Percentiles rank a stretch among this genome's conserved stretches.
Conservation (phyloP, 2,329 filamentous ascomycete species). For the Monascus ruber region DNA sequence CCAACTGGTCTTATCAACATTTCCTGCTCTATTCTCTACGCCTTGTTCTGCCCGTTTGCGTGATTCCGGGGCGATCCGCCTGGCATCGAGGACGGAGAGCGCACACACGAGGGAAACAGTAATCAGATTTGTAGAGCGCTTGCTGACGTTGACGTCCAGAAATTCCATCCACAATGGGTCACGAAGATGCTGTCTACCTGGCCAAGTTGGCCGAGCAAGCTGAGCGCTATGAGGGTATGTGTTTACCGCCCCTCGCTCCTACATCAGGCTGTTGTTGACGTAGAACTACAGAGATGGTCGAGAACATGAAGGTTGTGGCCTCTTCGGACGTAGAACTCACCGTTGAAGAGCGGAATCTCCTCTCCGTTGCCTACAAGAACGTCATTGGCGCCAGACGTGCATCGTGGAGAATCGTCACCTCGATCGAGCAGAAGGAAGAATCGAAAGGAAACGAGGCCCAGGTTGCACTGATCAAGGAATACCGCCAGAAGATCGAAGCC, state of each 20-base stretch:
- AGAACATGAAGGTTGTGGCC: conserved; percentile 99
- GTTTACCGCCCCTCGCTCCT: conserved; percentile 8
- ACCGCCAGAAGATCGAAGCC: conserved; percentile 95
- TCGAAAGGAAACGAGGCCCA: conserved; percentile 93
- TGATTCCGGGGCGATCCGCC: too few relatives aligned
- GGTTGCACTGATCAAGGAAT: conserved; percentile 88
- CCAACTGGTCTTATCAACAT: too few relatives aligned
- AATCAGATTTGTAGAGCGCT: background rate
- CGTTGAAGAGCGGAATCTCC: conserved; percentile 93
- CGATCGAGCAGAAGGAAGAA: conserved; percentile 99
- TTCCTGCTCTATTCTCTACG: too few relatives aligned
- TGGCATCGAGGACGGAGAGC: background rate
- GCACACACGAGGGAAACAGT: conserved; percentile 1
- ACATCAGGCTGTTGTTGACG: background rate
- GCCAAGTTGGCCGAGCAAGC: conserved; percentile 99
- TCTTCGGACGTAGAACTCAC: conserved; percentile 72
- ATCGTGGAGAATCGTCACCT: conserved; percentile 96
- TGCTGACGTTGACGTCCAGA: conserved; percentile 10
- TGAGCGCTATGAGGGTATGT: conserved; percentile 97
- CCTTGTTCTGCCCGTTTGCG: too few relatives aligned
- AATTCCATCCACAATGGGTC: conserved; percentile 67
- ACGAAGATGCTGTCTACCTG: conserved; percentile 98
- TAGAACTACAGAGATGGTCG: conserved; percentile 73
- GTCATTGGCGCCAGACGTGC: conserved; percentile 93
- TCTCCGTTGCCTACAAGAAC: conserved; percentile 98